Base-by-base conservation (phyloP, 2,329 filamentous ascomycete genomes). In the Bipolaris oryzae region DNA sequence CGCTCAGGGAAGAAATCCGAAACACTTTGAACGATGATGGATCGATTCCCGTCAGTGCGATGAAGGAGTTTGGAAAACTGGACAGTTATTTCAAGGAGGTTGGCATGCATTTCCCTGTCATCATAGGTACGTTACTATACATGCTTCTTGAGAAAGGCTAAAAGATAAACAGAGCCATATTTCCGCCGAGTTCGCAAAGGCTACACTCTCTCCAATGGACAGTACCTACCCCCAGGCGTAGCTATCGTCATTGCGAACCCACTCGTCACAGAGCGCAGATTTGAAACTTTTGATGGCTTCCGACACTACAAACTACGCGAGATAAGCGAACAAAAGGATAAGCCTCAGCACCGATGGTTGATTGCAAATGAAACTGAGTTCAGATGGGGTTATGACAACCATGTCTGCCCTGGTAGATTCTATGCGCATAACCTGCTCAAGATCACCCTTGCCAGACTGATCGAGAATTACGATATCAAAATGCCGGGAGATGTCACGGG, bases 151-250 rank as follows among this genome's bases (percentile, higher is more conserved):
- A 23, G 10, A 7, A 23, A 21, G 11, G 39, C 39, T 42, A 23
- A 42, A 23, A 21, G 1, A 23, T 13, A 21, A 13, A 6, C 28
- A 67, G 64, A 74, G 0, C 78, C 81, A 1, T 84, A 85, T 69
- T 68, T 71, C 23, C 81, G 83, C 55, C 83, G 82, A 60, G 82
- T 84, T 10, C 71, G 81, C 34, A 77, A 80, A 62, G 75, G 80
- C 5, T 77, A 85, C 62, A 78, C 78, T 2, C 79, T 85, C 1
- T 84, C 82, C 38, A 82, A 83, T 66, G 84, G 84, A 20, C 80
- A 84, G 43, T 76, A 78, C 55, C 64, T 78, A 7, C 76, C 76
- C 1, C 58, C 70, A 5, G 76, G 76, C 37, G 64, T 67, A n/a
- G 18, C 39, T 18, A 42, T 42, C 6, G 53, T 62, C 9, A 58